These are phyloP conservation scores for Danielozyma ontarioensis DNA, from an alignment of 805 yeast species.

Conservation along the genomic window DNA sequence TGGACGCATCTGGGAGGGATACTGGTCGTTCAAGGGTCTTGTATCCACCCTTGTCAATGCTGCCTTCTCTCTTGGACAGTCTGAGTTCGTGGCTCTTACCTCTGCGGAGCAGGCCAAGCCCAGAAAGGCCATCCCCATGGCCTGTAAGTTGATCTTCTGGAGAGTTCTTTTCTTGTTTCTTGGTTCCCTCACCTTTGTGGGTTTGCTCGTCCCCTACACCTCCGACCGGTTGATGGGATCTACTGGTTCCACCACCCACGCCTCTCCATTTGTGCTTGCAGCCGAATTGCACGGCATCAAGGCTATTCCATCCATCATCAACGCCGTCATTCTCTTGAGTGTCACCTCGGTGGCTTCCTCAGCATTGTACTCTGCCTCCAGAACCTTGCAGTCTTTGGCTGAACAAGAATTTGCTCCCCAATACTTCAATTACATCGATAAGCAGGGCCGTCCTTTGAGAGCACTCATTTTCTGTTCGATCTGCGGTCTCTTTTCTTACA, in stretches of 20 bases:
- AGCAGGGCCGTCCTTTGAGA: constrained; percentile 36
- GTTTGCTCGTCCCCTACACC: constrained; percentile 46
- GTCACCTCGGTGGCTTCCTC: constrained; percentile 40
- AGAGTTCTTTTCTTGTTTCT: constrained; percentile 33
- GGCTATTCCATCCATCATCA: constrained; percentile 38
- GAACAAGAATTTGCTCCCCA: constrained; percentile 39
- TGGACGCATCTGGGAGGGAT: constrained; percentile 38
- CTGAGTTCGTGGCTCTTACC: constrained; percentile 35
- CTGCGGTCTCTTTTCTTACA: constrained; percentile 33
- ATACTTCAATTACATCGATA: constrained; percentile 36
- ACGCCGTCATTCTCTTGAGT: constrained; percentile 35
- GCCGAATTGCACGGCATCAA: constrained; percentile 34
- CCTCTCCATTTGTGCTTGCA: constrained; percentile 40
- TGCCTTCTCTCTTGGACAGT: constrained; percentile 36
- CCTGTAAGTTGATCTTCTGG: constrained; percentile 37
- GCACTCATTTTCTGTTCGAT: constrained; percentile 30
- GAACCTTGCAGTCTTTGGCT: constrained; percentile 38
- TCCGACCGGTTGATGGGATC: constrained; percentile 35
- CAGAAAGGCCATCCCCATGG: constrained; percentile 32
- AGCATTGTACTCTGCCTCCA: constrained; percentile 37
- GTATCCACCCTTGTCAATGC: constrained; percentile 36
- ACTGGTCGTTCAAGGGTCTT: constrained; percentile 35
- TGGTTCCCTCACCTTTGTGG: constrained; percentile 32
- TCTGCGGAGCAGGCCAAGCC: constrained; percentile 38
- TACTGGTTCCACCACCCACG: constrained; percentile 14